phyloP scores from a whole-genome alignment of 179 eudicot species.

The Beta lomatogona region DNA sequence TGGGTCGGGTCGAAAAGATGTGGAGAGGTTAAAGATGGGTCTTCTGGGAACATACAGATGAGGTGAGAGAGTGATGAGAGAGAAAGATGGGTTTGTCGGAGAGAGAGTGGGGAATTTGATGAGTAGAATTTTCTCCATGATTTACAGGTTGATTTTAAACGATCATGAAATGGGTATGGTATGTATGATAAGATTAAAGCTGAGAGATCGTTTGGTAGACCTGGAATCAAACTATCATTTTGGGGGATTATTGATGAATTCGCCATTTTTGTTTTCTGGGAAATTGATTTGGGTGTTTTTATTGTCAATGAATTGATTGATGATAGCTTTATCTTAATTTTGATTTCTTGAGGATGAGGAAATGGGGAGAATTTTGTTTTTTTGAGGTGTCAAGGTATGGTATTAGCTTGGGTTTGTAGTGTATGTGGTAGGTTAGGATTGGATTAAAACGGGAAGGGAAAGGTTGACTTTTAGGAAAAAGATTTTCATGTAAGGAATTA shows the following conservation, averaged over 20 bases:
- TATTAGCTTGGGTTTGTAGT: background rate
- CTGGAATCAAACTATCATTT: constrained; percentile 63
- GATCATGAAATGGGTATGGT: constrained; percentile 56
- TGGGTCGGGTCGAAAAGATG: constrained; percentile 63
- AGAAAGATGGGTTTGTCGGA: constrained; percentile 37
- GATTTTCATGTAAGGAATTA: too few species aligned
- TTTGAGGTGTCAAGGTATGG: background rate
- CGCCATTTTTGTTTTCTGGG: constrained; percentile 15
- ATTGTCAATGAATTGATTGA: background rate
- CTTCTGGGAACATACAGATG: constrained; percentile 72
- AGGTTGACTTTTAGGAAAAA: background rate
- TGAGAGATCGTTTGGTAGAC: constrained; percentile 68
- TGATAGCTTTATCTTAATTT: background rate
- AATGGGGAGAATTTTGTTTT: background rate
- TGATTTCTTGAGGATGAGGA: constrained; percentile 4
- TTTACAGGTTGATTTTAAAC: constrained; percentile 64
- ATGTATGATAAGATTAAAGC: constrained; percentile 58
- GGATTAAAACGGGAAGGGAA: background rate
- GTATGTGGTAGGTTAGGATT: background rate
- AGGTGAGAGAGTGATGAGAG: constrained; percentile 43
- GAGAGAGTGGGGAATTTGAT: constrained; percentile 43
- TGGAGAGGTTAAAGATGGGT: constrained; percentile 73
- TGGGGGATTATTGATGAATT: constrained; percentile 11
- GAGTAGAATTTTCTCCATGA: constrained; percentile 73
- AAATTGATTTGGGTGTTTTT: background rate